Evolutionary conservation across 768 basidiomycete genomes (phyloP).

Genomic region (Gautieria morchelliformis): DNA sequence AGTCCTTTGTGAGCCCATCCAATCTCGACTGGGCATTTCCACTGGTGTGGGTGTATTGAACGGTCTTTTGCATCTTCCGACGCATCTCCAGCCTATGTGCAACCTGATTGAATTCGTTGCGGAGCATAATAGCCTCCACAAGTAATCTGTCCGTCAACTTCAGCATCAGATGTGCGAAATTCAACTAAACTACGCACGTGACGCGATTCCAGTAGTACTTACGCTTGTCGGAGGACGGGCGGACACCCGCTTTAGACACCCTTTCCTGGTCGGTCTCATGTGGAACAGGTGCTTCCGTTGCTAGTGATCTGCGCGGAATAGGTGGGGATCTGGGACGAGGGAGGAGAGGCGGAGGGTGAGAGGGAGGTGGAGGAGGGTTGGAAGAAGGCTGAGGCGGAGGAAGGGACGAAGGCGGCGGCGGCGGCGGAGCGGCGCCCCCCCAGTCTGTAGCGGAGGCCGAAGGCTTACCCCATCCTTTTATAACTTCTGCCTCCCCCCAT

Average conservation of each 20-base stretch:
- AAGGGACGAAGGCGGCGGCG: neutral
- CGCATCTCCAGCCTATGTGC: neutral
- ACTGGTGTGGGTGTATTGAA: neutral
- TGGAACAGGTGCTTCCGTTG: neutral
- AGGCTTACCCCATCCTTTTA: neutral
- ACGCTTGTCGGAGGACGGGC: neutral
- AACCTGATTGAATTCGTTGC: neutral
- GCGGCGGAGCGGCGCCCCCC: neutral
- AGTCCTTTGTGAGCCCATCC: neutral
- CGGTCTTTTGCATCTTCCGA: neutral
- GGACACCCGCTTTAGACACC: neutral
- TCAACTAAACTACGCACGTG: neutral
- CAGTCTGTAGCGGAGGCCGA: neutral
- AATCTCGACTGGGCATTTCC: neutral
- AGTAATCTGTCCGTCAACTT: neutral
- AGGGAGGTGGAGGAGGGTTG: neutral
- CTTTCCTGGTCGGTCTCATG: neutral
- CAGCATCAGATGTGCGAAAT: neutral
- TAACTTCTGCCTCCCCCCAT: neutral
- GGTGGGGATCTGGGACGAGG: neutral
- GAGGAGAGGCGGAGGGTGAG: neutral
- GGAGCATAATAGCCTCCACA: neutral
- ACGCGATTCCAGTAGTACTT: neutral
- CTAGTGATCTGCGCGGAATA: neutral
- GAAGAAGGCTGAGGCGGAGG: neutral